Percentiles rank a stretch among this genome's conserved stretches.
Evolutionary conservation across 2,329 filamentous ascomycete species (phyloP).

Genomic region (Chaetomium sp.): DNA sequence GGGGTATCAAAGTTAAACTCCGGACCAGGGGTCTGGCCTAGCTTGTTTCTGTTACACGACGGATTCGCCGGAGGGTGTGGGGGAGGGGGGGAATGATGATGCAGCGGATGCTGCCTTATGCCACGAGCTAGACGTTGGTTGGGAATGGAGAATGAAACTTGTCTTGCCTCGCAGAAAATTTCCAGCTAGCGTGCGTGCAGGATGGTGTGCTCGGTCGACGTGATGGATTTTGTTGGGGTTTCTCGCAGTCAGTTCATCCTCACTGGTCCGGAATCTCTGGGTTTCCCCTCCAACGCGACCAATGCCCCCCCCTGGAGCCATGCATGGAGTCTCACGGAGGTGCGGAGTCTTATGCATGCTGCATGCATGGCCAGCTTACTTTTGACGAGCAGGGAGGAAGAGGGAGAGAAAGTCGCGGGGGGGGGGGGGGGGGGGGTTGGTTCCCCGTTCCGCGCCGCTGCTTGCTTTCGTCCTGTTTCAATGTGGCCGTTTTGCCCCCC

Average conservation of each 20-base stretch:
- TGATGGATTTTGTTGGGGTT: constrained; percentile 8
- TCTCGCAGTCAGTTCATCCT: constrained; percentile 17
- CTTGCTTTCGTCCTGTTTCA: neutral
- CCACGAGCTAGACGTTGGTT: neutral
- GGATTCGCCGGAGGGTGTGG: constrained; percentile 3
- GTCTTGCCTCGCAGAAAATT: neutral
- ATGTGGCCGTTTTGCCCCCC: neutral
- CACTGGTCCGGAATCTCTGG: constrained; percentile 6
- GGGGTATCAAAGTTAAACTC: neutral
- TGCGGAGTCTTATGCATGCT: constrained; percentile 4
- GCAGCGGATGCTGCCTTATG: neutral
- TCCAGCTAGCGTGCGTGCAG: constrained; percentile 1
- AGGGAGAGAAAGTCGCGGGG: neutral
- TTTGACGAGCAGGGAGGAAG: neutral
- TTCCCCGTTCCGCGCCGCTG: neutral
- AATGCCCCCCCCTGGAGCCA: constrained; percentile 9
- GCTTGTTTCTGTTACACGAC: constrained; percentile 22
- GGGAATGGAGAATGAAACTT: neutral
- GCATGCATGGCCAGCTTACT: constrained; percentile 7
- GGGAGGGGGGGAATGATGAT: neutral
- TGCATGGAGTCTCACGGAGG: constrained; percentile 6
- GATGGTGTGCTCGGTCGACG: constrained; percentile 9
- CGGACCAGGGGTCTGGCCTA: constrained; percentile 13
- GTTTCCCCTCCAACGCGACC: constrained; percentile 2
- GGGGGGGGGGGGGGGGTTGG: no score